Conservation (phyloP, 345 rosid species). For the Gynandropsis gynandra region DNA sequence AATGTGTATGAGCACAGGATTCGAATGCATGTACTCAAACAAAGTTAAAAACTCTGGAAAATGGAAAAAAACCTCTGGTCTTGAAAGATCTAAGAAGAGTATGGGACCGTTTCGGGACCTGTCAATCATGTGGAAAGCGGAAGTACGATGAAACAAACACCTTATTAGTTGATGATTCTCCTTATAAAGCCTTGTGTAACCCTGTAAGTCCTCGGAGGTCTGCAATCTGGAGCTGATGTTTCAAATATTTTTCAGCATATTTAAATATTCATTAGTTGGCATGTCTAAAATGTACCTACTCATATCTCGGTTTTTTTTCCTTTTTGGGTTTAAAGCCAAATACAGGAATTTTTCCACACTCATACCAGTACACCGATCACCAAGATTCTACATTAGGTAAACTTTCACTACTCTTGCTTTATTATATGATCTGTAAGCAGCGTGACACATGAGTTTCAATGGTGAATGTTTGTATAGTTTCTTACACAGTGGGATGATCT, state of each 20-base stretch:
- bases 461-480: constrained; percentile 8
- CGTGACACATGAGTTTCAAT: background rate
- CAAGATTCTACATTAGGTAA: constrained; percentile 68
- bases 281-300: no score
- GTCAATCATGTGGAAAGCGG: constrained; percentile 49
- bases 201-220: constrained; percentile 39
- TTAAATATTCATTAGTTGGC: no score
- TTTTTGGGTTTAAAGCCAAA: no score
- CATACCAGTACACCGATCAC: constrained; percentile 35
- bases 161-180: constrained; percentile 75
- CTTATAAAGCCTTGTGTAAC: constrained; percentile 78
- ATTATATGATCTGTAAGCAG: background rate
- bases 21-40: constrained; percentile 49
- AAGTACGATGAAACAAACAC: constrained; percentile 70
- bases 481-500: no score
- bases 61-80: constrained; percentile 54
- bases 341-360: constrained; percentile 69
- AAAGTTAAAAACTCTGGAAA: constrained; percentile 42
- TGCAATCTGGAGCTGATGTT: constrained; percentile 7
- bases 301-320: no score
- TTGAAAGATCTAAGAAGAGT: constrained; percentile 61
- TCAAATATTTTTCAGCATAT: constrained; percentile 7
- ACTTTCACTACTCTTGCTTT: constrained; percentile 15
- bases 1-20: constrained; percentile 37
- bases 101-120: constrained; percentile 47